phyloP scores from a whole-genome alignment of 129 eudicot species.

The Glebionis coronaria region DNA sequence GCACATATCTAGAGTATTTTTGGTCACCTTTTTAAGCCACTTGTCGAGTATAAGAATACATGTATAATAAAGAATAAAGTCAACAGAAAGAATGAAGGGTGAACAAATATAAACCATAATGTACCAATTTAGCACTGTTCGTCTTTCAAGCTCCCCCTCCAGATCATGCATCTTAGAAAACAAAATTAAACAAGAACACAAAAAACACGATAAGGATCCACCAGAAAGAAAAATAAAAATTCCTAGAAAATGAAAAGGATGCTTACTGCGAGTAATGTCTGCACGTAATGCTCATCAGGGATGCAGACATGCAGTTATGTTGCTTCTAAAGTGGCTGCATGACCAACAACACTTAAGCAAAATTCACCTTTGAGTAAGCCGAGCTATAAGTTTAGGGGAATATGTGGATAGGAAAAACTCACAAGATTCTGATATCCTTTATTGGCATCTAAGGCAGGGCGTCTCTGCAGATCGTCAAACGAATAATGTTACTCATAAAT shows the following conservation, averaged over 20 bases:
- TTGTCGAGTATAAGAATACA: no score
- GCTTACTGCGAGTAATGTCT: conserved; percentile 90
- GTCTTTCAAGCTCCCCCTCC: conserved; percentile 78
- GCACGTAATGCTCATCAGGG: conserved; percentile 98
- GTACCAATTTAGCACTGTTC: no score
- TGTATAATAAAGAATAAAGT: no score
- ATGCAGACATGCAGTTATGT: conserved; percentile 95
- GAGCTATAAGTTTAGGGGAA: not conserved
- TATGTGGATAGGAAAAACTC: conserved; percentile 33
- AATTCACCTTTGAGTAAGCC: not conserved
- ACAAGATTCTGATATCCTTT: conserved; percentile 69
- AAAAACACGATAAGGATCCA: not conserved
- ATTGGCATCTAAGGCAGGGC: conserved; percentile 62
- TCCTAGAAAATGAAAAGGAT: not conserved
- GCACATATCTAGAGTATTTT: no score
- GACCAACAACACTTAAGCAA: not conserved
- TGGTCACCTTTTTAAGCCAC: no score
- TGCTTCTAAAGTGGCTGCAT: conserved; percentile 88
- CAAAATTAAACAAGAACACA: no score
- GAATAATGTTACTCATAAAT: not conserved
- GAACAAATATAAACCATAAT: no score
- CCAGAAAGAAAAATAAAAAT: not conserved
- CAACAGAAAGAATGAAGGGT: no score
- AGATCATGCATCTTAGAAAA: conserved; percentile 67
- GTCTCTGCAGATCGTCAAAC: conserved; percentile 59